phyloP scores from a whole-genome alignment of 1,139 yeast genomes.

The Zygotorulaspora mrakii region DNA sequence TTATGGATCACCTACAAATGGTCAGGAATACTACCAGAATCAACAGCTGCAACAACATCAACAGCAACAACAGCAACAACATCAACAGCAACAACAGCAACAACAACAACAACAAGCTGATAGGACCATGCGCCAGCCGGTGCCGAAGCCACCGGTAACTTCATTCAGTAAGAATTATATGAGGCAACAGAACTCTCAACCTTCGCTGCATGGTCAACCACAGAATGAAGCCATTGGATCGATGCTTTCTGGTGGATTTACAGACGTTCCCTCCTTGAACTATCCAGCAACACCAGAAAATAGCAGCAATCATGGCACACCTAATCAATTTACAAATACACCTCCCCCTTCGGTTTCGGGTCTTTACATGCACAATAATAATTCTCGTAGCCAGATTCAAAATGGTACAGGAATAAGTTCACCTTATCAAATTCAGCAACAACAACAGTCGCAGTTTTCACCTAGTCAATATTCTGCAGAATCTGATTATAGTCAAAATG shows the following conservation, averaged over 20 bases:
- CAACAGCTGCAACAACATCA: conserved; percentile 17
- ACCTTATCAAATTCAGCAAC: conserved; percentile 18
- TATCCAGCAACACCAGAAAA: conserved; percentile 33
- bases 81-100: conserved; percentile 26
- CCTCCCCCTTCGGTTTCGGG: conserved; percentile 29
- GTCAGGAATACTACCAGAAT: conserved; percentile 10
- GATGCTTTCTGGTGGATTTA: conserved; percentile 24
- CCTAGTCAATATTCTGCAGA: conserved; percentile 33
- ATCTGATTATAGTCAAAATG: conserved; percentile 25
- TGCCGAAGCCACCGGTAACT: conserved; percentile 32
- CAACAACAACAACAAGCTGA: conserved; percentile 25
- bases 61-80: conserved; percentile 10
- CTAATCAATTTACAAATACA: conserved; percentile 20
- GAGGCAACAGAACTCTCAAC: conserved; percentile 40
- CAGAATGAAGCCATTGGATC: conserved; percentile 22
- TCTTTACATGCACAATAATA: conserved; percentile 31
- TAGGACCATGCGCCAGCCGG: conserved; percentile 26
- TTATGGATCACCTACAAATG: conserved; percentile 7
- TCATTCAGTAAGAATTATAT: conserved; percentile 37
- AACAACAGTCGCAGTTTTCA: conserved; percentile 21
- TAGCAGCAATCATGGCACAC: conserved; percentile 12
- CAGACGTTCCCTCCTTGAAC: conserved; percentile 32
- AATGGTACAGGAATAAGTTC: conserved; percentile 10
- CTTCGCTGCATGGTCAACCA: conserved; percentile 38
- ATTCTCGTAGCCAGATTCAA: conserved; percentile 28